phyloP scores from a whole-genome alignment of 768 basidiomycete species.

The Chalciporus piperatus region DNA sequence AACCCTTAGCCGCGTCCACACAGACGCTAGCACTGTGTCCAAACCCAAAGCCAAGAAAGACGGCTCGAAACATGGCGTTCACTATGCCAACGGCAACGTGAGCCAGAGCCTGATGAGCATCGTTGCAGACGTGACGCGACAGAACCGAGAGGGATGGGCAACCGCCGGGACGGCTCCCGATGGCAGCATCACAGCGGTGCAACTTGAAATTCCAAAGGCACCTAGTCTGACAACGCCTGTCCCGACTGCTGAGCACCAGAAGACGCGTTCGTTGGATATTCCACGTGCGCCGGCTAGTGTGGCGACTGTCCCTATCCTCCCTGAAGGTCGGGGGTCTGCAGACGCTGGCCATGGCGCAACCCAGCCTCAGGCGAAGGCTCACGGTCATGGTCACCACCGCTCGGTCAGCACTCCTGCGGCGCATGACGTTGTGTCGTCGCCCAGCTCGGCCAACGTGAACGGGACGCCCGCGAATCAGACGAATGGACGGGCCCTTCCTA shows the following conservation, averaged over 20 bases:
- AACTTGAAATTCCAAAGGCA: conserved; percentile 7
- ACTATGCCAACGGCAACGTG: conserved; percentile 13
- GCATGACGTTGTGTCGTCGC: background rate
- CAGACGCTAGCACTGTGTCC: background rate
- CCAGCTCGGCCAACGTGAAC: background rate
- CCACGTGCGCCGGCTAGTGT: conserved; percentile 18
- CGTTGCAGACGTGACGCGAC: conserved; percentile 56
- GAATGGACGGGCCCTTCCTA: conserved; percentile 26
- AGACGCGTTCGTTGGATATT: conserved; percentile 23
- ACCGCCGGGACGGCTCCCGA: background rate
- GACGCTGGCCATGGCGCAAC: background rate
- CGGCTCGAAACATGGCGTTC: background rate
- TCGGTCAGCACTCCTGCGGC: background rate
- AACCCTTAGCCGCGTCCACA: background rate
- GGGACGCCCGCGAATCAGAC: background rate
- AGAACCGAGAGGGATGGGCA: conserved; percentile 32
- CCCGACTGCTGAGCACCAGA: background rate
- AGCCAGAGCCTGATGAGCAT: conserved; percentile 60
- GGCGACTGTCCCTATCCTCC: background rate
- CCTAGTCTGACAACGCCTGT: conserved; percentile 1
- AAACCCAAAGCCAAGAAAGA: conserved; percentile 7
- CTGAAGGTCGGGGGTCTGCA: background rate
- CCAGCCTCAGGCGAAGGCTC: background rate
- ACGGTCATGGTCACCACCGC: background rate
- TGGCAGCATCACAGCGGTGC: background rate